A percentile compares a stretch with the other conserved stretches of the same genome.
phyloP scores from a whole-genome alignment of 1,284 basidiomycete species.

The Trametes sp. region DNA sequence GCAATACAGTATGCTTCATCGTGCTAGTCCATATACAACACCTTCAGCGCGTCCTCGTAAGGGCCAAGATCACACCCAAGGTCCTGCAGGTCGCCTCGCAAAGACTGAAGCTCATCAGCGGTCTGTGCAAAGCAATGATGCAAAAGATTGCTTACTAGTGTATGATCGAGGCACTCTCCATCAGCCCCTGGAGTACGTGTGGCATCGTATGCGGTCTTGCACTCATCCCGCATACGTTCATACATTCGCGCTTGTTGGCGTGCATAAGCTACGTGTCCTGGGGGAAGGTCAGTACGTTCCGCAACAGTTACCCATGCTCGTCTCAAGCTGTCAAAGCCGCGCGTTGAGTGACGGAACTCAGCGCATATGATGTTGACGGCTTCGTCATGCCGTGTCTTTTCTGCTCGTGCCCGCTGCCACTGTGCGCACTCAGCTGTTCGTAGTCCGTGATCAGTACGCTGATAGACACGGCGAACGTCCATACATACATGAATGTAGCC shows the following conservation, averaged over 20 bases:
- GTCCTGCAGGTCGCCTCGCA: background rate
- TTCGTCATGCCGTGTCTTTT: background rate
- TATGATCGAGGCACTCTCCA: background rate
- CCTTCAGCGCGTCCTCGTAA: background rate
- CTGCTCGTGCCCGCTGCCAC: background rate
- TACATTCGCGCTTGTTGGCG: background rate
- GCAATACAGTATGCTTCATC: background rate
- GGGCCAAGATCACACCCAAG: background rate
- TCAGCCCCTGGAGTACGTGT: background rate
- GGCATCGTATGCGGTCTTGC: background rate
- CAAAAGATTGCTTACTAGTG: background rate
- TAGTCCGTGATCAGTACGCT: background rate
- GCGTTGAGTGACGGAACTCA: background rate
- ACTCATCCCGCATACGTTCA: background rate
- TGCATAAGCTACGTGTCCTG: background rate
- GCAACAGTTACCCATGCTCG: background rate
- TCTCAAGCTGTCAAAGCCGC: background rate
- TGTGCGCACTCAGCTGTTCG: background rate
- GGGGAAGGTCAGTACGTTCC: background rate
- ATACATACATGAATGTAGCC: background rate
- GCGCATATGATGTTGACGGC: background rate
- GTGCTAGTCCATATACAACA: background rate
- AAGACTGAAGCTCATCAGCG: background rate
- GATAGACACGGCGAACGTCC: background rate
- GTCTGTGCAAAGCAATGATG: background rate